Evolutionary conservation across 345 rosid genomes (phyloP).

Genomic region (Rubroshorea leprosula): DNA sequence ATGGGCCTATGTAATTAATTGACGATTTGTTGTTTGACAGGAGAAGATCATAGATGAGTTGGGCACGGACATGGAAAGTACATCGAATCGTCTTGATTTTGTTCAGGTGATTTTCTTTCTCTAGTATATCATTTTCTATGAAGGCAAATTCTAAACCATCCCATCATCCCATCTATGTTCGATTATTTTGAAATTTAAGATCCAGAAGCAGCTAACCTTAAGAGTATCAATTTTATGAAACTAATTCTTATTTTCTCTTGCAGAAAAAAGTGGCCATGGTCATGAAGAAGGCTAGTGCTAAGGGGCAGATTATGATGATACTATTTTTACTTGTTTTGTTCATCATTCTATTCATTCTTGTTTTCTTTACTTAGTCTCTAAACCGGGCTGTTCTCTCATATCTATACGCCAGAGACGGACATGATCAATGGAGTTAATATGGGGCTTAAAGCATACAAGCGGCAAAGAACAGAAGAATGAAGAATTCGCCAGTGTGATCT

Average conservation of each 20-base stretch:
- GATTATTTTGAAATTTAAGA: slow-evolving; percentile 2
- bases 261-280: slow-evolving; percentile 98
- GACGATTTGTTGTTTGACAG: slow-evolving; percentile 40
- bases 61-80: slow-evolving; percentile 85
- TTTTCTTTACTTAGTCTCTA: slow-evolving; percentile 54
- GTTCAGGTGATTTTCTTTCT: slow-evolving; percentile 60
- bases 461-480: neutral
- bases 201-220: neutral
- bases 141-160: neutral
- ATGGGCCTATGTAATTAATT: too few relatives aligned
- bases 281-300: slow-evolving; percentile 94
- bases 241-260: slow-evolving; percentile 15
- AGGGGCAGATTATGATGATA: slow-evolving; percentile 96
- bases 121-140: neutral
- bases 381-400: neutral
- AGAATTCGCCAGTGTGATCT: neutral
- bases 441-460: neutral
- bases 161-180: neutral
- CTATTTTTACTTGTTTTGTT: slow-evolving; percentile 69
- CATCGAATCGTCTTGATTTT: slow-evolving; percentile 87
- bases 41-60: slow-evolving; percentile 79
- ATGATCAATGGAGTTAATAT: neutral
- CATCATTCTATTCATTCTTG: slow-evolving; percentile 81
- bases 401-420: neutral
- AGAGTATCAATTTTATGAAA: slow-evolving; percentile 9